Evolutionary conservation across 345 rosid genomes (phyloP).

Genomic region (Populus ilicifolia): DNA sequence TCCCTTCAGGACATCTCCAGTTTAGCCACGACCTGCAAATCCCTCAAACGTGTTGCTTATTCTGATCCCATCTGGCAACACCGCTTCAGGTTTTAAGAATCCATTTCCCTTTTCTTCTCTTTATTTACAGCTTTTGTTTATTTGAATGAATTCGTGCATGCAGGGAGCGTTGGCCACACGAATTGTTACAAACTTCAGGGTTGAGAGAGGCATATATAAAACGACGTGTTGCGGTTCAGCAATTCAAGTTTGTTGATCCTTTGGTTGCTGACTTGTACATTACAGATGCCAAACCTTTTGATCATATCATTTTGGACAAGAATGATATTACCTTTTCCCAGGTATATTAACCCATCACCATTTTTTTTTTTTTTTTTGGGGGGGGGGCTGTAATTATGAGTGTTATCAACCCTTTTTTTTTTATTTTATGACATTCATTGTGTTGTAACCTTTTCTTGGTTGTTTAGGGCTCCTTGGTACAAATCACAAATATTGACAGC

Average conservation of each 20-base stretch:
- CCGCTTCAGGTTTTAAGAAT: conserved; percentile 34
- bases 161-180: conserved; percentile 53
- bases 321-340: conserved; percentile 40
- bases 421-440: background rate
- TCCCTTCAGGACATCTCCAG: conserved; percentile 40
- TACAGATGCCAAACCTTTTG: conserved; percentile 24
- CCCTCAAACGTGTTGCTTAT: conserved; percentile 39
- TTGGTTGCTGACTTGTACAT: conserved; percentile 15
- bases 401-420: background rate
- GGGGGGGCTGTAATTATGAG: no score
- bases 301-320: conserved; percentile 36
- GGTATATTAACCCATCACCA: conserved; percentile 22
- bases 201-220: conserved; percentile 48
- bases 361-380: background rate
- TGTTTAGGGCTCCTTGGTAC: conserved; percentile 40
- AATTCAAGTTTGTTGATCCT: conserved; percentile 56
- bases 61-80: conserved; percentile 54
- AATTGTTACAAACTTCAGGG: conserved; percentile 20
- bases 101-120: background rate
- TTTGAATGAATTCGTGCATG: background rate
- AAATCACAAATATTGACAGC: conserved; percentile 18
- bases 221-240: conserved; percentile 40
- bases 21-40: conserved; percentile 51
- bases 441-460: background rate
- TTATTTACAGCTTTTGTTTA: background rate